These are phyloP conservation scores for Cryptomeria japonica DNA, from an alignment of 75 land plant species.

Conservation along the genomic window DNA sequence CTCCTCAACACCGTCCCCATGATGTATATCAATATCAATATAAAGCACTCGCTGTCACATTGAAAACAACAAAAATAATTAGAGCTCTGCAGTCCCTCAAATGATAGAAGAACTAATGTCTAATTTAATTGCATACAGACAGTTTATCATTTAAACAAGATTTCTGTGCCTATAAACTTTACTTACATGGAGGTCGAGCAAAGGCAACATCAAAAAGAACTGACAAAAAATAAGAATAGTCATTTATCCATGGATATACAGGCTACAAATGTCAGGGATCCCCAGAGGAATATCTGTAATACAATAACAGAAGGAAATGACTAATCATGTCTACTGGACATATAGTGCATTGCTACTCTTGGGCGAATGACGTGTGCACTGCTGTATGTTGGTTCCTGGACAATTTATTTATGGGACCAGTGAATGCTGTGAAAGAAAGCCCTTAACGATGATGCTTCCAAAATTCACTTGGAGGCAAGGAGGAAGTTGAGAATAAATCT, in stretches of 20 bases:
- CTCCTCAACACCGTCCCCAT: slow-evolving; percentile 75
- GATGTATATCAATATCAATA: slow-evolving; percentile 69
- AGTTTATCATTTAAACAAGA: background rate
- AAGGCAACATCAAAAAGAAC: slow-evolving; percentile 3
- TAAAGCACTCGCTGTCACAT: slow-evolving; percentile 49
- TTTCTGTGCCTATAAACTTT: background rate
- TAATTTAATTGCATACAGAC: background rate
- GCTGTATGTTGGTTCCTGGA: background rate
- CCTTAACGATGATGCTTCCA: background rate
- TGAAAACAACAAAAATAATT: background rate
- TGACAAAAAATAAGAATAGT: background rate
- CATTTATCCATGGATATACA: background rate
- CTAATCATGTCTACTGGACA: background rate
- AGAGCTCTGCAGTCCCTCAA: background rate
- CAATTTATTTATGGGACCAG: background rate
- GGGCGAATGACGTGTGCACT: background rate
- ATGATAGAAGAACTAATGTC: background rate
- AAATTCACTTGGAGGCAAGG: background rate
- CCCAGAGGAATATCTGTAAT: background rate
- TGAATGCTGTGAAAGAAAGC: background rate
- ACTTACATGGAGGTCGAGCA: background rate
- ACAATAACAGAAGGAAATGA: background rate
- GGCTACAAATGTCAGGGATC: background rate
- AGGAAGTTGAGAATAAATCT: background rate
- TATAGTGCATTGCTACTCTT: background rate